These are phyloP conservation scores for Davidsoniella virescens DNA, from an alignment of 2,329 filamentous ascomycete species.

Conservation along the genomic window DNA sequence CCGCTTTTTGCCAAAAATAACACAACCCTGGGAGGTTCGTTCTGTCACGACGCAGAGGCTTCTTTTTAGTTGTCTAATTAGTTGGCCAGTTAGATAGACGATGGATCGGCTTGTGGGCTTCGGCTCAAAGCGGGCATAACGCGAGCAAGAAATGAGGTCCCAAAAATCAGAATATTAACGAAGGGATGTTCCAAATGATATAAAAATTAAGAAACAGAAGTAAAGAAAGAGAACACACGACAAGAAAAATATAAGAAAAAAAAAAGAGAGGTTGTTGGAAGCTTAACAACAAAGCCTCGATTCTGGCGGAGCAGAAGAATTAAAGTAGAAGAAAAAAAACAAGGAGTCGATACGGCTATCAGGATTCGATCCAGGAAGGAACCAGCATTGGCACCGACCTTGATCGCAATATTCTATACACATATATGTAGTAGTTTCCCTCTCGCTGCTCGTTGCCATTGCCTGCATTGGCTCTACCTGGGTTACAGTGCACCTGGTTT, in stretches of 20 bases:
- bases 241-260: background rate
- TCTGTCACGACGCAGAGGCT: background rate
- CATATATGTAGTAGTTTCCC: too few relatives aligned
- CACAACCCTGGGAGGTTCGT: background rate
- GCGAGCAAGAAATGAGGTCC: background rate
- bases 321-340: too few relatives aligned
- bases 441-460: too few relatives aligned
- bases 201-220: background rate
- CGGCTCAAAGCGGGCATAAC: background rate
- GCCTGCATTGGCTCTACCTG: too few relatives aligned
- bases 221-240: slow-evolving; percentile 6
- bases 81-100: background rate
- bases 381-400: too few relatives aligned
- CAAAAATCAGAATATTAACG: background rate
- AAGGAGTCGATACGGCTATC: too few relatives aligned
- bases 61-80: background rate
- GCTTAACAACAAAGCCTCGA: too few relatives aligned
- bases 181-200: background rate
- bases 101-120: background rate
- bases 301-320: too few relatives aligned
- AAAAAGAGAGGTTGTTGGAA: background rate
- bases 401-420: too few relatives aligned
- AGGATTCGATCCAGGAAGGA: too few relatives aligned
- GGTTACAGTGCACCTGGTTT: too few relatives aligned
- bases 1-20: background rate